Evolutionary conservation across 2,329 filamentous ascomycete genomes (phyloP).

Genomic region (Eutypella sp.): DNA sequence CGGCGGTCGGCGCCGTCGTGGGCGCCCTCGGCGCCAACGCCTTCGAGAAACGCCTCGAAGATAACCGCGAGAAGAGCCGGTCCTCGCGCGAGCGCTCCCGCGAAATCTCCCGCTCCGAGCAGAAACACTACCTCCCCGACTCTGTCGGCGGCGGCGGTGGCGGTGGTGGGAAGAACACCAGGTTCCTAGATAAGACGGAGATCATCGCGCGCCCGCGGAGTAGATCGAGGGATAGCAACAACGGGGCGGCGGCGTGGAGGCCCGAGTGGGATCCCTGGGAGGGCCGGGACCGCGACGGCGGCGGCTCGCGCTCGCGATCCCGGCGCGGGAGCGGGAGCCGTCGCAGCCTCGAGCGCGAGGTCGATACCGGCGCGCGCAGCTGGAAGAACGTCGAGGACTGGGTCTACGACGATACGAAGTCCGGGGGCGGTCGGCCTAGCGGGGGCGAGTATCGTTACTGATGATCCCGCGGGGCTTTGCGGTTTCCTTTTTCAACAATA

Average conservation of each 20-base stretch:
- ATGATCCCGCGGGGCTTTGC: not conserved
- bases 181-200: constrained; percentile 17
- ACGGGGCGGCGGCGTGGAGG: constrained; percentile 4
- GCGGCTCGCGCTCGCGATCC: constrained; percentile 5
- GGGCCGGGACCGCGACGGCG: not conserved
- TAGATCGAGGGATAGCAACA: not conserved
- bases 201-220: constrained; percentile 17
- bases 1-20: constrained; percentile 49
- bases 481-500: not conserved
- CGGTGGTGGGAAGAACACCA: not conserved
- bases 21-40: constrained; percentile 49
- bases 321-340: constrained; percentile 6
- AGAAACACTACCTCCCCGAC: not conserved
- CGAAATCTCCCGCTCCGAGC: too few relatives aligned
- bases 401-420: constrained; percentile 20
- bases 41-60: constrained; percentile 27
- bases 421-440: constrained; percentile 7
- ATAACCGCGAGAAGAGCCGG: constrained; percentile 21
- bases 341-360: constrained; percentile 20
- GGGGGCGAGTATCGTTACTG: constrained; percentile 15
- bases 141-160: constrained; percentile 5
- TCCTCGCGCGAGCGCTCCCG: too few relatives aligned
- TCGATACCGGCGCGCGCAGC: constrained; percentile 25
- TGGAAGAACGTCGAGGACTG: constrained; percentile 30
- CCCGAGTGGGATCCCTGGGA: constrained; percentile 16